phyloP scores from a whole-genome alignment of 805 yeast species.

The Nakazawaea siamensis region DNA sequence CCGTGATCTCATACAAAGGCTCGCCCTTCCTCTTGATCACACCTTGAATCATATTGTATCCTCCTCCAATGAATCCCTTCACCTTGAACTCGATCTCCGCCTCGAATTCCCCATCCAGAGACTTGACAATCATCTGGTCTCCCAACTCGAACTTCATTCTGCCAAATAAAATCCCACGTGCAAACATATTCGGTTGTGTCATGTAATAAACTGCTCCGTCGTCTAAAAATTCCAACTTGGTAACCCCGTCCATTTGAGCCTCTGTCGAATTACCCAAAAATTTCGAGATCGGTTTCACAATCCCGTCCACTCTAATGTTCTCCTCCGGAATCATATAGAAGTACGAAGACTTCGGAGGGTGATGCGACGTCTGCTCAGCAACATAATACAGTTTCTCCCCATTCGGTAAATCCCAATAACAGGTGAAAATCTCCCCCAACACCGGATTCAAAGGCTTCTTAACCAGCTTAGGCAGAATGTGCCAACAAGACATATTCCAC shows the following conservation, averaged over 20 bases:
- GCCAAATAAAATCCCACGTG: conserved; percentile 89
- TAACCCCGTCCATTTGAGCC: conserved; percentile 91
- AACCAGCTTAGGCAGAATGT: conserved; percentile 96
- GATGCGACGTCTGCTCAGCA: conserved; percentile 94
- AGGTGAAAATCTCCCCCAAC: conserved; percentile 81
- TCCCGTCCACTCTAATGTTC: conserved; percentile 82
- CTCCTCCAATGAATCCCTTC: conserved; percentile 89
- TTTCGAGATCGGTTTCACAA: conserved; percentile 76
- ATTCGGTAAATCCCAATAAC: conserved; percentile 73
- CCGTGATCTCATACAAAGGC: conserved; percentile 57
- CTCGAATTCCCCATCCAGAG: conserved; percentile 48
- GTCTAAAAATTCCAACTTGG: conserved; percentile 61
- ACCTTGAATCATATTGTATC: conserved; percentile 87
- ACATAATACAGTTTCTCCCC: conserved; percentile 67
- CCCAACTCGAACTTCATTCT: conserved; percentile 86
- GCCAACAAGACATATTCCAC: conserved; percentile 97
- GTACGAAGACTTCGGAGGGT: conserved; percentile 96
- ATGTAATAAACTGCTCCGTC: conserved; percentile 50
- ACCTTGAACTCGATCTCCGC: conserved; percentile 91
- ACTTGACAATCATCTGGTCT: conserved; percentile 76
- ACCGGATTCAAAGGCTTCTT: conserved; percentile 96
- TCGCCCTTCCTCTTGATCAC: conserved; percentile 47
- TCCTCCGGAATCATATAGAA: conserved; percentile 80
- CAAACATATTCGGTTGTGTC: conserved; percentile 95
- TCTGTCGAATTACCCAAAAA: conserved; percentile 96